Conservation (phyloP, 108 stramenopile species). For the Pelagomonas calceolata region DNA sequence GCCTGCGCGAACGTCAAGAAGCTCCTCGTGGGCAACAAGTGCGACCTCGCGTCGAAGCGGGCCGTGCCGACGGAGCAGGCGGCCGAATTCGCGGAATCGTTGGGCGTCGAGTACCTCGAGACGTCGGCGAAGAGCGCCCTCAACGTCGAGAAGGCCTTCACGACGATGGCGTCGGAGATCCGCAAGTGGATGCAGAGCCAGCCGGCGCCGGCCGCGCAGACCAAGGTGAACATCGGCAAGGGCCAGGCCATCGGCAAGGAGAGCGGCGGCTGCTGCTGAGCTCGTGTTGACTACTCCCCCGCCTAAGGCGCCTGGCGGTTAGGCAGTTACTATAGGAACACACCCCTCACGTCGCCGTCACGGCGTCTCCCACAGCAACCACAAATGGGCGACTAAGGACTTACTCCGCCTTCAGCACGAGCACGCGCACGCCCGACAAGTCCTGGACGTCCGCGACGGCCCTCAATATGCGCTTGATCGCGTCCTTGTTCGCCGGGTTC, state of each 20-base stretch:
- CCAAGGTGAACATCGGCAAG: neutral
- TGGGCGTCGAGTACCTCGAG: slow-evolving; percentile 97
- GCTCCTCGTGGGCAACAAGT: slow-evolving; percentile 98
- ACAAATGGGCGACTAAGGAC: no score
- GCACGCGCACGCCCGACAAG: neutral
- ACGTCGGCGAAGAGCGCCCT: slow-evolving; percentile 94
- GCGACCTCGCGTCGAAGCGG: slow-evolving; percentile 84
- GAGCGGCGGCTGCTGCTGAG: slow-evolving; percentile 1
- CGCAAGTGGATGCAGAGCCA: slow-evolving; percentile 67
- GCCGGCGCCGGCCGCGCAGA: neutral
- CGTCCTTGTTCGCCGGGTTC: neutral
- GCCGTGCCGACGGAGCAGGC: slow-evolving; percentile 91
- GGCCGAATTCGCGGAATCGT: slow-evolving; percentile 91
- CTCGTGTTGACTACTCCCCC: no score
- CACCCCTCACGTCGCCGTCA: no score
- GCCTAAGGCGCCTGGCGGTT: no score
- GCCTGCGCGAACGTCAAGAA: slow-evolving; percentile 97
- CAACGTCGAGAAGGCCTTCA: slow-evolving; percentile 97
- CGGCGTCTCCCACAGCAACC: no score
- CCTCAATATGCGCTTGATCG: neutral
- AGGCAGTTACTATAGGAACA: no score
- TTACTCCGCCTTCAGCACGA: neutral
- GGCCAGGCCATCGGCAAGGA: neutral
- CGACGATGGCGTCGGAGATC: slow-evolving; percentile 97
- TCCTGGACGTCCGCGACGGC: neutral